Evolutionary conservation across 805 yeast species (phyloP).

Genomic region (Lachancea thermotolerans): DNA sequence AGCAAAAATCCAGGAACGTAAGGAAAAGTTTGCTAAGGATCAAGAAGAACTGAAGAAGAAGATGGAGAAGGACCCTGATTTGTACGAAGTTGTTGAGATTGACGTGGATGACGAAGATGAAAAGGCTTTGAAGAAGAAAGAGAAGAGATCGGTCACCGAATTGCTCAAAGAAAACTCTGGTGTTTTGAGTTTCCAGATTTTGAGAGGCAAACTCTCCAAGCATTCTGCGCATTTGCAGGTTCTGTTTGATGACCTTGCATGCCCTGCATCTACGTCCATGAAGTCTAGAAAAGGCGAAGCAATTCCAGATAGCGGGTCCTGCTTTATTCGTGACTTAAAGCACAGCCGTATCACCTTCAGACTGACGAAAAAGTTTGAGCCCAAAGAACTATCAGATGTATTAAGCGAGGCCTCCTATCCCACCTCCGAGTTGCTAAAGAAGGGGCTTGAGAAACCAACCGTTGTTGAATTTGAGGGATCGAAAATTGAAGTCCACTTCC

Average conservation of each 20-base stretch:
- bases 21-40: constrained; percentile 35
- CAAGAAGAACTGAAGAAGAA: constrained; percentile 45
- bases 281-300: constrained; percentile 43
- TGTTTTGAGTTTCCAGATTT: constrained; percentile 47
- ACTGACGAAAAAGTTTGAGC: constrained; percentile 45
- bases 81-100: constrained; percentile 56
- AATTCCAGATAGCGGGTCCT: constrained; percentile 45
- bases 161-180: constrained; percentile 52
- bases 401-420: constrained; percentile 42
- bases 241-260: constrained; percentile 56
- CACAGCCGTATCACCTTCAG: constrained; percentile 54
- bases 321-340: constrained; percentile 64
- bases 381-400: constrained; percentile 42
- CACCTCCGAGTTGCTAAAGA: constrained; percentile 49
- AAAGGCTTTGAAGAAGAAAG: constrained; percentile 31
- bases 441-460: constrained; percentile 41
- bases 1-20: constrained; percentile 33
- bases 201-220: constrained; percentile 42
- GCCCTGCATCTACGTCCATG: constrained; percentile 50
- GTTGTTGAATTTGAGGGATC: constrained; percentile 40
- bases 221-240: constrained; percentile 49
- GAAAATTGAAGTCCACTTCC: constrained; percentile 42
- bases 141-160: constrained; percentile 44
- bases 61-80: constrained; percentile 50
- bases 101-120: constrained; percentile 36